Base-by-base conservation (phyloP, 441 rosid genomes). In the Corymbia calophylla region DNA sequence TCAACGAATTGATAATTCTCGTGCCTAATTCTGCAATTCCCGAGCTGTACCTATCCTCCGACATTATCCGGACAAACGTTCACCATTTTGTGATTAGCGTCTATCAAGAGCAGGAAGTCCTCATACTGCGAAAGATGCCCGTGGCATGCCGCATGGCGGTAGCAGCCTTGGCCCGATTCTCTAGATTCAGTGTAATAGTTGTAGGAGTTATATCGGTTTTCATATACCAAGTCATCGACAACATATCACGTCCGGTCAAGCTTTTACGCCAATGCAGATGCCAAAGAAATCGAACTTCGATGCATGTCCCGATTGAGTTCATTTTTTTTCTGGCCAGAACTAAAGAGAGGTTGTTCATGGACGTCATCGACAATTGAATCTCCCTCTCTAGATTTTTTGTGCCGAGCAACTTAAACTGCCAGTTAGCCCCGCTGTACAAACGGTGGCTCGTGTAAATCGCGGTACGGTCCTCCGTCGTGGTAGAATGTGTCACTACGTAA, bases 201-300 rank as follows among this genome's bases (percentile, higher is more conserved):
- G 53, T 23, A 11, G 23, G 8, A 53, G 23, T 31, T 64, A 15
- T n/a, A 0, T 16, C 19, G 21, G 21, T 39, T 58, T 13, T 56
- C 29, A 0, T 21, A 25, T 29, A 9, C 14, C 9, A 58, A 58
- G 62, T 58, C 10, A 58, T 10, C 62, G 1, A 56, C 10, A 25
- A 58, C 1, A 21, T 58, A 9, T 56, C 62, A 35, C 39, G 39
- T 35, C 39, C 39, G 39, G 39, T 5, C 39, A 35, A 35, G 39
- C 39, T 23, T 23, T 58, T 9, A 9, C 29, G 29, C 62, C 29
- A 29, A 23, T 1, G 62, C 62, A 0, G 62, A 58, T 3, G 62
- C 62, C 23, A 58, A 58, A 58, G 62, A 58, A 9, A 58, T 58
- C 14, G 0, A 0, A 58, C 29, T 23, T 29, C 29, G 10, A 0